These are phyloP conservation scores for Capronia coronata DNA, from an alignment of 2,329 filamentous ascomycete species.

Conservation along the genomic window DNA sequence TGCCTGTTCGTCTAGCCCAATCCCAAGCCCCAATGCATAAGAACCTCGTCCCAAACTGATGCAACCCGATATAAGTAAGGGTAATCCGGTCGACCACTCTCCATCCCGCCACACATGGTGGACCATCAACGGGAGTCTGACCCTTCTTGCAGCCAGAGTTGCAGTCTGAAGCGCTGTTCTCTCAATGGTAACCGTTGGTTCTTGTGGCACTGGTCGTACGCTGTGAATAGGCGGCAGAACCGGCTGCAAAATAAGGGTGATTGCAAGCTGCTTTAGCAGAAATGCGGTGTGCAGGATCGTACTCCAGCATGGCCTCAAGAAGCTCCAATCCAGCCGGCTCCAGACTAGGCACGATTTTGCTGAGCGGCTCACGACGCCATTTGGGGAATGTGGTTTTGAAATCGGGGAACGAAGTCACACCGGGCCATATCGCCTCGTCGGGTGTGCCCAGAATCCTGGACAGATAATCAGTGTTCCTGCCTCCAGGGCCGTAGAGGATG, in stretches of 20 bases:
- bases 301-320: conserved; percentile 66
- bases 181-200: conserved; percentile 38
- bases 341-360: conserved; percentile 62
- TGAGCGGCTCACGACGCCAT: conserved; percentile 66
- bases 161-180: conserved; percentile 28
- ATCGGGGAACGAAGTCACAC: conserved; percentile 89
- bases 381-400: conserved; percentile 91
- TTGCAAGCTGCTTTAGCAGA: conserved; percentile 81
- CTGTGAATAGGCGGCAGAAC: conserved; percentile 45
- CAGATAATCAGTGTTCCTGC: conserved; percentile 22
- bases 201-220: conserved; percentile 29
- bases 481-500: background rate
- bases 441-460: conserved; percentile 73
- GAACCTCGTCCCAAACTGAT: background rate
- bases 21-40: background rate
- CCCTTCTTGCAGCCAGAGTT: background rate
- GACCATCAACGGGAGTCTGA: no score
- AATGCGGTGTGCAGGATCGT: conserved; percentile 78
- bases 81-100: background rate
- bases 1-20: background rate
- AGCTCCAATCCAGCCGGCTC: conserved; percentile 53
- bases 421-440: conserved; percentile 74
- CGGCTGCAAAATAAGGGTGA: conserved; percentile 70
- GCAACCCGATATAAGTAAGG: background rate
- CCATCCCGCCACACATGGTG: background rate